Evolutionary conservation across 192 early-diverging fungal genomes (phyloP).

Genomic region (Lunasporangiospora selenospora): DNA sequence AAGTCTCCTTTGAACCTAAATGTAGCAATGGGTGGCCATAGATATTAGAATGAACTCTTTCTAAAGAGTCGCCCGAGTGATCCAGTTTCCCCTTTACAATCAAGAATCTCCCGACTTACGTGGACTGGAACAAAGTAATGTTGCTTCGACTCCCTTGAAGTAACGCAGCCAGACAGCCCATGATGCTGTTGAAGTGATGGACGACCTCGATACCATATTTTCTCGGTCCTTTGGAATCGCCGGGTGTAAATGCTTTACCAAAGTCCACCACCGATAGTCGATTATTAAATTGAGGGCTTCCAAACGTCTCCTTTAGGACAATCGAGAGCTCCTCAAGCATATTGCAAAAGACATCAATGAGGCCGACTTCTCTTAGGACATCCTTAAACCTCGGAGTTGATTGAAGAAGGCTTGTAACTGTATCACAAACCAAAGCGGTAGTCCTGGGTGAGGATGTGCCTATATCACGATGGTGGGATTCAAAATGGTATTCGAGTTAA

Average conservation of each 20-base stretch:
- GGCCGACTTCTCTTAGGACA: constrained; percentile 65
- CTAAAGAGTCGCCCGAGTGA: no score
- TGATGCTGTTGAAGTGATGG: constrained; percentile 60
- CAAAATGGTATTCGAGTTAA: no score
- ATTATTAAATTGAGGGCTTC: constrained; percentile 46
- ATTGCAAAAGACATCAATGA: constrained; percentile 64
- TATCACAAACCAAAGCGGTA: constrained; percentile 52
- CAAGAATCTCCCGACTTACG: constrained; percentile 40
- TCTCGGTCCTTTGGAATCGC: constrained; percentile 10
- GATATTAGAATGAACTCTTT: no score
- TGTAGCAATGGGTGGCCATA: neutral
- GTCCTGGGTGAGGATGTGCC: constrained; percentile 58
- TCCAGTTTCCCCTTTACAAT: no score
- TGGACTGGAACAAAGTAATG: constrained; percentile 52
- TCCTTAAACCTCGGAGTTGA: constrained; percentile 56
- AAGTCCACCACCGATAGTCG: constrained; percentile 44
- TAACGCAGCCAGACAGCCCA: constrained; percentile 55
- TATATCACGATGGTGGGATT: no score
- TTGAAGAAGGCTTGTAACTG: constrained; percentile 51
- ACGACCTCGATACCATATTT: constrained; percentile 56
- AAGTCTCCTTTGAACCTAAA: constrained; percentile 58
- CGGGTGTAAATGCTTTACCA: constrained; percentile 38
- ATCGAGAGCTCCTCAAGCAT: constrained; percentile 60
- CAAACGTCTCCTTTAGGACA: constrained; percentile 46
- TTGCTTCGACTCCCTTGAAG: constrained; percentile 50